A percentile compares a stretch with the other conserved stretches of the same genome.
Evolutionary conservation across 2,329 filamentous ascomycete genomes (phyloP).

Genomic region (Venturia effusa): DNA sequence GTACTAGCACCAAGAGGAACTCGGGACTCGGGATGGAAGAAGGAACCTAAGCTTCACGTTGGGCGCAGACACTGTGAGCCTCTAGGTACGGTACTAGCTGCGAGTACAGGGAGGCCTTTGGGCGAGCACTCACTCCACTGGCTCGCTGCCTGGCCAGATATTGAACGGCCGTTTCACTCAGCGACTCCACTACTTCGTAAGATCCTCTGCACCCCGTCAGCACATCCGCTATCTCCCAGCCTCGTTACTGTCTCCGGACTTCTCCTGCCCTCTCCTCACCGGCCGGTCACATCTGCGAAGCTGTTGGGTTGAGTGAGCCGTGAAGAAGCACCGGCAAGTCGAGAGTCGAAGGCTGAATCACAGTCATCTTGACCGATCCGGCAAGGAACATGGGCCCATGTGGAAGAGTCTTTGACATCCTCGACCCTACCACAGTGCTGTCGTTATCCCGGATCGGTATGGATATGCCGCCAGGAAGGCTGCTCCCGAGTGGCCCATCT

Average conservation of each 20-base stretch:
- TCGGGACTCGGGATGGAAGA: background rate
- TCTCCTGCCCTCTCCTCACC: background rate
- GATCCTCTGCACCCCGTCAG: background rate
- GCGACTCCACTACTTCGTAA: background rate
- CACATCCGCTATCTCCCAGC: background rate
- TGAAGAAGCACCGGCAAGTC: no score
- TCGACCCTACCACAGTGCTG: background rate
- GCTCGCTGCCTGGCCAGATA: background rate
- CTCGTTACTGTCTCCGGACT: background rate
- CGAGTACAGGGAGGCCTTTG: background rate
- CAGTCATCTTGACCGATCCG: background rate
- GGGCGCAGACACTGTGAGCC: background rate
- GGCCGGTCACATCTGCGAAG: background rate
- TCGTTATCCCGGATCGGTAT: background rate
- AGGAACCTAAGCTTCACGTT: no score
- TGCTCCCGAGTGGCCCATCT: conserved; percentile 5
- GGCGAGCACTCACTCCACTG: background rate
- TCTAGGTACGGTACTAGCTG: background rate
- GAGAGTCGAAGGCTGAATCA: background rate
- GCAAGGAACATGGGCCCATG: background rate
- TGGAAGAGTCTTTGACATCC: background rate
- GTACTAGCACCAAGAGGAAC: no score
- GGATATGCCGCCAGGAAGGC: background rate
- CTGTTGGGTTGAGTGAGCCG: no score
- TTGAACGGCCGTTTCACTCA: background rate